Conservation (phyloP, 2,329 filamentous ascomycete species). For the Beauveria medogensis region DNA sequence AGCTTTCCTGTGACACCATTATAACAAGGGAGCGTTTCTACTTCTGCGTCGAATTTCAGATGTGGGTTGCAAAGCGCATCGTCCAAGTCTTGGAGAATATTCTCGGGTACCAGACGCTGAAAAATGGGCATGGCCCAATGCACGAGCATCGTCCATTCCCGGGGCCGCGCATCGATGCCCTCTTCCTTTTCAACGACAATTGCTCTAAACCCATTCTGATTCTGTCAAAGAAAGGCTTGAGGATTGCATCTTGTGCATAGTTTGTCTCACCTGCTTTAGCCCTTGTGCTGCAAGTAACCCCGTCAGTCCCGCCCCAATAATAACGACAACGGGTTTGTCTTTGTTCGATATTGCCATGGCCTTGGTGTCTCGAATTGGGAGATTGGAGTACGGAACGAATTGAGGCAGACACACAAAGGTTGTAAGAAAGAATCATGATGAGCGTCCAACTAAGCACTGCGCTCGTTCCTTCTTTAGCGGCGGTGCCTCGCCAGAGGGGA, state of each 20-base stretch:
- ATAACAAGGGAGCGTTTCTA: slow-evolving; percentile 24
- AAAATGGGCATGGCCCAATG: slow-evolving; percentile 32
- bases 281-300: slow-evolving; percentile 30
- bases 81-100: slow-evolving; percentile 22
- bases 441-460: not conserved
- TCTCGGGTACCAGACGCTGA: slow-evolving; percentile 24
- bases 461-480: not conserved
- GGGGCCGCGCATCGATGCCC: slow-evolving; percentile 20
- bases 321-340: not conserved
- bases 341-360: not conserved
- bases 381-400: not conserved
- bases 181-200: slow-evolving; percentile 25
- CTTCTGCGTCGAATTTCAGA: slow-evolving; percentile 22
- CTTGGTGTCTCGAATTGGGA: not conserved
- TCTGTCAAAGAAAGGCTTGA: not conserved
- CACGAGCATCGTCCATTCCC: slow-evolving; percentile 32
- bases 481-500: not conserved
- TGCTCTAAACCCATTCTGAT: slow-evolving; percentile 25
- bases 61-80: slow-evolving; percentile 27
- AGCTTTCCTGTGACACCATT: slow-evolving; percentile 28
- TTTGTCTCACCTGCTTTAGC: slow-evolving; percentile 22
- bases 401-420: not conserved
- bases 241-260: not conserved
- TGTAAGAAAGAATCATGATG: not conserved
- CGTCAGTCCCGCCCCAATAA: slow-evolving; percentile 29